These are phyloP conservation scores for Nitzschia inconspicua DNA, from an alignment of 108 stramenopile species.

Conservation along the genomic window DNA sequence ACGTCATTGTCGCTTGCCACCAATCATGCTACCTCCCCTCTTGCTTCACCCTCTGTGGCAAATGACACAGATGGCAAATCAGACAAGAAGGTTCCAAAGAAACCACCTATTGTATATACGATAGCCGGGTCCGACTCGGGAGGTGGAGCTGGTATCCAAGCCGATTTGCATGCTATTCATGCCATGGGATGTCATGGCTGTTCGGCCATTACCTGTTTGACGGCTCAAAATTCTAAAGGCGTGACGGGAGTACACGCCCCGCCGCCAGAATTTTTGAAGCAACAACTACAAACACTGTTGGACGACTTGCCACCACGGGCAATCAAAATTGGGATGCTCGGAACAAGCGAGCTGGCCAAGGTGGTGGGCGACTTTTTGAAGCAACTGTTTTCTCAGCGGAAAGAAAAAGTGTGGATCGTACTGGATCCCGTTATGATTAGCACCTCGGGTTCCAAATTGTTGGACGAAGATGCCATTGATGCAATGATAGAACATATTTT, in stretches of 20 bases:
- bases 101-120: slow-evolving; percentile 85
- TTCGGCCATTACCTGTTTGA: slow-evolving; percentile 89
- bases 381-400: slow-evolving; percentile 12
- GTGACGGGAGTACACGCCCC: slow-evolving; percentile 69
- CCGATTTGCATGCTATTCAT: slow-evolving; percentile 89
- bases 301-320: slow-evolving; percentile 78
- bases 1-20: too few species aligned
- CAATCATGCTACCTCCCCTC: too few species aligned
- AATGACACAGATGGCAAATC: too few species aligned
- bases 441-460: slow-evolving; percentile 79
- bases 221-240: slow-evolving; percentile 81
- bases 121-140: slow-evolving; percentile 95
- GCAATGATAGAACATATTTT: slow-evolving; percentile 75
- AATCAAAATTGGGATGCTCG: slow-evolving; percentile 92
- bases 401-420: slow-evolving; percentile 59
- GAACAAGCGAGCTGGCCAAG: slow-evolving; percentile 61
- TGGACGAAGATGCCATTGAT: slow-evolving; percentile 71
- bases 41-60: too few species aligned
- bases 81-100: too few species aligned
- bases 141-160: slow-evolving; percentile 95
- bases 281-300: slow-evolving; percentile 61
- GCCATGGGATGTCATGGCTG: slow-evolving; percentile 86
- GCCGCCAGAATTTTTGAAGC: slow-evolving; percentile 46
- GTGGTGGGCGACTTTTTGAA: slow-evolving; percentile 67
- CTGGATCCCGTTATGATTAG: slow-evolving; percentile 95